These are phyloP conservation scores for Fusarium coicis DNA, from an alignment of 2,329 filamentous ascomycete species.

Conservation along the genomic window DNA sequence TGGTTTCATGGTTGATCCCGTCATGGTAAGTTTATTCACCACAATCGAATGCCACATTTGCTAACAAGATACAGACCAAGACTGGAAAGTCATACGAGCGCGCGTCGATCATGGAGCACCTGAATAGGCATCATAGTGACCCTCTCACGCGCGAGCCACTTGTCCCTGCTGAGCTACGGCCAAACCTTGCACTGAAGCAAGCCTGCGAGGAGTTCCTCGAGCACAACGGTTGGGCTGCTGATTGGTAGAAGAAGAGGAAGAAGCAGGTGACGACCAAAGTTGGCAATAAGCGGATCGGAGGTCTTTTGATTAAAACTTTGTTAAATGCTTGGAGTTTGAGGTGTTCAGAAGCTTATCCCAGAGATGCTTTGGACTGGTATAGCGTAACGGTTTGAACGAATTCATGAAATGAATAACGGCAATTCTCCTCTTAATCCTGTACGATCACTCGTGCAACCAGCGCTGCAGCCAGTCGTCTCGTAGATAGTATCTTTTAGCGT, in stretches of 20 bases:
- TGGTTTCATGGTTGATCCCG: slow-evolving; percentile 77
- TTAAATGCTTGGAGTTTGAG: slow-evolving; percentile 16
- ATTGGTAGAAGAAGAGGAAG: slow-evolving; percentile 70
- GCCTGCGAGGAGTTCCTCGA: slow-evolving; percentile 88
- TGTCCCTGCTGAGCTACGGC: slow-evolving; percentile 74
- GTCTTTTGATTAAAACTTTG: background rate
- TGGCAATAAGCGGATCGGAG: background rate
- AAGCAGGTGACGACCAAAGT: background rate
- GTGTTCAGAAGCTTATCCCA: background rate
- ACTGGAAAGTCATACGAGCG: slow-evolving; percentile 93
- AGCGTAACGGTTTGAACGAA: slow-evolving; percentile 19
- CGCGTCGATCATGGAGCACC: slow-evolving; percentile 84
- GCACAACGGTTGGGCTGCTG: slow-evolving; percentile 90
- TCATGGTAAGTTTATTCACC: slow-evolving; percentile 57
- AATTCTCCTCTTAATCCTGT: background rate
- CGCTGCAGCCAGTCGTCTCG: background rate
- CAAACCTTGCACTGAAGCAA: slow-evolving; percentile 83
- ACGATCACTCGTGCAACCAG: background rate
- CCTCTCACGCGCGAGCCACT: slow-evolving; percentile 86
- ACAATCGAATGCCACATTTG: background rate
- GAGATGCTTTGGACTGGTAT: slow-evolving; percentile 5
- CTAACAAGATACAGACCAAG: slow-evolving; percentile 67
- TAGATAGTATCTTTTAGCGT: background rate
- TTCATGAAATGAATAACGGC: background rate
- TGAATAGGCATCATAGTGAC: slow-evolving; percentile 79